A percentile compares a stretch with the other conserved stretches of the same genome.
Evolutionary conservation across 192 early-diverging fungal species (phyloP).

Genomic region (Coemansia sp.): DNA sequence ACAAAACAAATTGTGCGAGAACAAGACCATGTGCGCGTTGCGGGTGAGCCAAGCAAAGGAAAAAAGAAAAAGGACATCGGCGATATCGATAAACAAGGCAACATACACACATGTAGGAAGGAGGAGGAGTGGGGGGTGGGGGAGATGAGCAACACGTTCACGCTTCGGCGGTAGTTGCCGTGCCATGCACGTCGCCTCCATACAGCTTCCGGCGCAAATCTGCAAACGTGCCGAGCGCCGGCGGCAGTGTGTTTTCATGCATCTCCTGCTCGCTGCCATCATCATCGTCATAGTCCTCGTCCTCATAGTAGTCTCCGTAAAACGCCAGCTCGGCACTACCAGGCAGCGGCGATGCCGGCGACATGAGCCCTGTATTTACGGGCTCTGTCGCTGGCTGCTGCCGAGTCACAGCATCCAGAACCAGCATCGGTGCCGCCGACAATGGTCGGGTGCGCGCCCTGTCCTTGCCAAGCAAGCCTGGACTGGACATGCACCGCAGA

Average conservation of each 20-base stretch:
- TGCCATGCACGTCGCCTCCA: slow-evolving; percentile 29
- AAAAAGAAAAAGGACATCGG: too few species aligned
- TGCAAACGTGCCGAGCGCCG: slow-evolving; percentile 44
- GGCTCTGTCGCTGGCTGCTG: background rate
- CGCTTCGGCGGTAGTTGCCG: slow-evolving; percentile 14
- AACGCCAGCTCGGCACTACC: slow-evolving; percentile 6
- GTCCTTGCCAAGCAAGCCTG: background rate
- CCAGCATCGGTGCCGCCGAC: slow-evolving; percentile 42
- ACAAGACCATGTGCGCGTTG: too few species aligned
- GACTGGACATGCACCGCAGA: background rate
- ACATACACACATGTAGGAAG: too few species aligned
- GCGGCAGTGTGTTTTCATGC: background rate
- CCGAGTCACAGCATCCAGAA: slow-evolving; percentile 10
- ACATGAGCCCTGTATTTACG: slow-evolving; percentile 20
- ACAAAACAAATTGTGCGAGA: too few species aligned
- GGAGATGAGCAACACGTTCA: background rate
- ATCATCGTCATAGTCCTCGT: slow-evolving; percentile 10
- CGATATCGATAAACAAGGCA: too few species aligned
- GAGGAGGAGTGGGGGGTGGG: too few species aligned
- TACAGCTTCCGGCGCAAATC: slow-evolving; percentile 53
- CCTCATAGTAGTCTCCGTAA: background rate
- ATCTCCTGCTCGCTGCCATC: slow-evolving; percentile 8
- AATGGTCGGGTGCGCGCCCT: slow-evolving; percentile 35
- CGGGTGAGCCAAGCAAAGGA: too few species aligned
- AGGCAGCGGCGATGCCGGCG: slow-evolving; percentile 18